Conservation (phyloP, 2,329 filamentous ascomycete species). For the Ceratocystis diversiconidia region DNA sequence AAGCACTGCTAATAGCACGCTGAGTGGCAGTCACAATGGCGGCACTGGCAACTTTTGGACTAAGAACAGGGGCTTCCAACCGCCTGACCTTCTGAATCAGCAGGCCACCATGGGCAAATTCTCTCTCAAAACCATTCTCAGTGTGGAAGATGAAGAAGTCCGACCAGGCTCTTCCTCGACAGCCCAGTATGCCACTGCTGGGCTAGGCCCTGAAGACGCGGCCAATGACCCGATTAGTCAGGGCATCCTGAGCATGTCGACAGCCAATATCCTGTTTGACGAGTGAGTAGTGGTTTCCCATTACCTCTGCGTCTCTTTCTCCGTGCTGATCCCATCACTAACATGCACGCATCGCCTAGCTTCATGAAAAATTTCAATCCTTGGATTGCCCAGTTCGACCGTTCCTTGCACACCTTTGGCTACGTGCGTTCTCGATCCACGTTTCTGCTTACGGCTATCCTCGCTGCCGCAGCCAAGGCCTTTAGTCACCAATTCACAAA, state of each 20-base stretch:
- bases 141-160: slow-evolving; percentile 16
- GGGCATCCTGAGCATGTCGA: slow-evolving; percentile 1
- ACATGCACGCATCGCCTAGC: slow-evolving; percentile 18
- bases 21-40: not conserved
- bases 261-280: slow-evolving; percentile 9
- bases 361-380: slow-evolving; percentile 29
- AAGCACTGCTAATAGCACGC: slow-evolving; percentile 8
- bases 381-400: slow-evolving; percentile 30
- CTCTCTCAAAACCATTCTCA: slow-evolving; percentile 25
- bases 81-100: slow-evolving; percentile 25
- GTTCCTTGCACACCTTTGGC: slow-evolving; percentile 27
- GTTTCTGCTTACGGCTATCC: slow-evolving; percentile 26
- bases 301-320: not conserved
- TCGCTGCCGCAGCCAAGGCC: slow-evolving; percentile 27
- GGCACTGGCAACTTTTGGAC: slow-evolving; percentile 11
- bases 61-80: slow-evolving; percentile 23
- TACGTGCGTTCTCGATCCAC: slow-evolving; percentile 26
- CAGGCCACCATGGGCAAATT: slow-evolving; percentile 26
- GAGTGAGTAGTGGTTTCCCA: slow-evolving; percentile 4
- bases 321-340: not conserved
- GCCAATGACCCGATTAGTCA: slow-evolving; percentile 9
- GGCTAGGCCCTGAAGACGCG: slow-evolving; percentile 1
- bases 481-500: slow-evolving; percentile 26
- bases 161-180: not conserved
- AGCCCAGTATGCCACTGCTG: not conserved